A percentile compares a stretch with the other conserved stretches of the same genome.
These are phyloP conservation scores for Salicornia ramosissima DNA, from an alignment of 148 eudicot species.

Conservation along the genomic window DNA sequence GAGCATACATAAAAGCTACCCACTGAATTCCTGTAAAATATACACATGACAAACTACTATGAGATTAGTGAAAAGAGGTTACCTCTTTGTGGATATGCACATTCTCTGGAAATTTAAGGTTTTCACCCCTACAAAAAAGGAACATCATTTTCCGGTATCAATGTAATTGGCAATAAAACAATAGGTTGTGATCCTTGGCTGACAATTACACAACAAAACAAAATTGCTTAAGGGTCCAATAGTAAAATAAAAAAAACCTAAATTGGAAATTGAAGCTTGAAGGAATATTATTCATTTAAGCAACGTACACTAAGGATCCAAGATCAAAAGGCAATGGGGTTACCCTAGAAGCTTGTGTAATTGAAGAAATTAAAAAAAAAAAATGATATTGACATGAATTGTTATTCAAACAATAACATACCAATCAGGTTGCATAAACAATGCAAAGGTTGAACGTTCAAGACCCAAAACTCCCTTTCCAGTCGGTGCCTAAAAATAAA, in stretches of 20 bases:
- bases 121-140: constrained; percentile 60
- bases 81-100: constrained; percentile 83
- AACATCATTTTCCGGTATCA: constrained; percentile 6
- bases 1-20: background rate
- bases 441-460: constrained; percentile 91
- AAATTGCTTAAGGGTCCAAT: constrained; percentile 1
- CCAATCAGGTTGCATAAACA: constrained; percentile 99
- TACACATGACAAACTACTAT: background rate
- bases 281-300: background rate
- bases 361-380: background rate
- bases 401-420: constrained; percentile 23
- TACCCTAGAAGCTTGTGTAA: background rate
- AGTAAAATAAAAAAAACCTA: background rate
- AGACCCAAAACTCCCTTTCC: constrained; percentile 59
- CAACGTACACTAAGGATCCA: background rate
- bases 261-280: background rate
- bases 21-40: background rate
- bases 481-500: constrained; percentile 60
- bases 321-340: background rate
- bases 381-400: background rate
- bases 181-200: background rate
- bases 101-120: constrained; percentile 68
- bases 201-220: background rate
- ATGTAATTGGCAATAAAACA: background rate
- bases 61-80: background rate